Conservation (phyloP, 441 rosid genomes). For the Syzygium syzygioides region DNA sequence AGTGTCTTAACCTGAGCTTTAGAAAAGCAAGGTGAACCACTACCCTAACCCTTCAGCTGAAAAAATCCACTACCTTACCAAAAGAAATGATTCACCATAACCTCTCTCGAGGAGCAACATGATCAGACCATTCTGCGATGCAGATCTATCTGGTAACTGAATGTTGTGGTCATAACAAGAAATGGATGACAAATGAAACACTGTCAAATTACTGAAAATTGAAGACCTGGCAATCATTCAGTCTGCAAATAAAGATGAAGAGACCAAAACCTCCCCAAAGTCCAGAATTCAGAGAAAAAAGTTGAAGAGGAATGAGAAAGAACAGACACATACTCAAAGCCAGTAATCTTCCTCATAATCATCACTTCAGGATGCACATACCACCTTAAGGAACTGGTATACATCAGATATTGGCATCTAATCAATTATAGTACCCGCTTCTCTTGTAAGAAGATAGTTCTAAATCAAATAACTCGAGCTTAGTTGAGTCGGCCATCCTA, state of each 20-base stretch:
- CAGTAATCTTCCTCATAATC: not conserved
- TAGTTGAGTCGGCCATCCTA: slow-evolving; percentile 60
- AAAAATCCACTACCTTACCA: not conserved
- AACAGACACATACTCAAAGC: not conserved
- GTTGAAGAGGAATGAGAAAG: not conserved
- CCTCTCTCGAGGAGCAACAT: not conserved
- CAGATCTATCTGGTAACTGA: not conserved
- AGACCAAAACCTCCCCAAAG: not conserved
- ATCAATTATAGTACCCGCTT: slow-evolving; percentile 57
- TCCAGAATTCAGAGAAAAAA: not conserved
- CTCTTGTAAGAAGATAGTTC: slow-evolving; percentile 64
- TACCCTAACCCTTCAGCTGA: not conserved
- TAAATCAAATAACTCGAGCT: slow-evolving; percentile 60
- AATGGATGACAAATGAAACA: not conserved
- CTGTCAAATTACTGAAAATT: not conserved
- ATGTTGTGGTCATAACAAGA: not conserved
- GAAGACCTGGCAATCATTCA: not conserved
- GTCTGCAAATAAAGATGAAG: not conserved
- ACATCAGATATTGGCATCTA: not conserved
- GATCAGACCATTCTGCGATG: not conserved
- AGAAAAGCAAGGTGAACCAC: not conserved
- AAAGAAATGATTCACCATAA: not conserved
- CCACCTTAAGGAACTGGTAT: not conserved
- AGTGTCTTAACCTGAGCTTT: not conserved
- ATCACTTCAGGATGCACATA: not conserved